Base-by-base conservation (phyloP, 352 stramenopile genomes). In the Globisporangium acanthophoron region DNA sequence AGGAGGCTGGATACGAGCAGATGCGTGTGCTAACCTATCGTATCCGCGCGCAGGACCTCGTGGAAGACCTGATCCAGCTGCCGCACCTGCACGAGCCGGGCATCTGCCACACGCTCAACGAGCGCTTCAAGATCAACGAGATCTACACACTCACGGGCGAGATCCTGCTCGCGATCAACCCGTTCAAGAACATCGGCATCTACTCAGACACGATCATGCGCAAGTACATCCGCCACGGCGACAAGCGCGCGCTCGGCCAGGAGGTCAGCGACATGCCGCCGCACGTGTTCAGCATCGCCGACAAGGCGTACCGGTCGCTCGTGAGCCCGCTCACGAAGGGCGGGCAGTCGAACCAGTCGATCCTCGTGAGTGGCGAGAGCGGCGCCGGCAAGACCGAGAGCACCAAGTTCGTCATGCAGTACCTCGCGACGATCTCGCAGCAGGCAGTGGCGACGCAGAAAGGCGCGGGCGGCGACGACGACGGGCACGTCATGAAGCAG, bases 331-430 rank as follows among this genome's bases (percentile, higher is more conserved):
- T 89, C 21, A 68, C 65, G 5, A 70, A 58, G 40, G 64, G 67
- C 49, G 65, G 66, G 9, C 71, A 67, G 27, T 72, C 70, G 5
- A 88, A 98, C 74, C 92, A 98, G 73, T 94, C 85, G 11, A 96
- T 98, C 47, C 72, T 98, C 16, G 93, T 98, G 18, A 96, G 81
- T 37, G 92, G 92, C 40, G 92, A 98, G 72, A 91, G 68, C 56
- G 96, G 96, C 37, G 95, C 96, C 13, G 96, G 96, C 39, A 99
- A 99, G 76, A 98, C 96, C 15, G 96, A 98, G 55, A 96, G 89
- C 13, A 98, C 96, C 40, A 99, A 99, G 75, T 89, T 98, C 61
- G 84, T 97, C 27, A 94, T 99, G 78, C 80, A 97, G 60, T 98
- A 98, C 69, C 69, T 98, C 29, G 92, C 95, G 7, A 97, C 86